Evolutionary conservation across 805 yeast species (phyloP).

Genomic region (Nakazawaea ernobii): DNA sequence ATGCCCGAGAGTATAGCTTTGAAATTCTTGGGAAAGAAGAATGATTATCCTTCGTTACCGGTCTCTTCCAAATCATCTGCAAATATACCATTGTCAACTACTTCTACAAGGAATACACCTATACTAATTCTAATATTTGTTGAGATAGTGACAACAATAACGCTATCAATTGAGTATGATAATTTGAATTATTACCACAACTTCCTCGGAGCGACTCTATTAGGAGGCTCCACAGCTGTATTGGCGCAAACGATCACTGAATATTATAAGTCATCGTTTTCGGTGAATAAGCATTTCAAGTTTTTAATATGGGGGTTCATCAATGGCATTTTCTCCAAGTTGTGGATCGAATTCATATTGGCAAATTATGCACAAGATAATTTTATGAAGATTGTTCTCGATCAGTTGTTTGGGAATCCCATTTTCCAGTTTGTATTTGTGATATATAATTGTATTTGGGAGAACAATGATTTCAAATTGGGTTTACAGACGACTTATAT

Average conservation of each 20-base stretch:
- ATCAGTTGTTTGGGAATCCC: conserved; percentile 52
- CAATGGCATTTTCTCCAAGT: conserved; percentile 40
- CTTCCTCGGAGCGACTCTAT: conserved; percentile 18
- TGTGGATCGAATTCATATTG: conserved; percentile 47
- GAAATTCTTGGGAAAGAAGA: conserved; percentile 4
- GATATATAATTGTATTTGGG: conserved; percentile 50
- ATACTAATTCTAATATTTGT: not conserved
- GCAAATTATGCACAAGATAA: conserved; percentile 29
- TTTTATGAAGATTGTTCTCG: conserved; percentile 37
- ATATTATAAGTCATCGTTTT: conserved; percentile 18
- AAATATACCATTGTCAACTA: not conserved
- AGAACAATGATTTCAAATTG: conserved; percentile 29
- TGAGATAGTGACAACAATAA: not conserved
- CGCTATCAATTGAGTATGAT: conserved; percentile 14
- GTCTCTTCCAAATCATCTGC: conserved; percentile 6
- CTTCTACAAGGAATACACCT: not conserved
- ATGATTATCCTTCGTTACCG: conserved; percentile 4
- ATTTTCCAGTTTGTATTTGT: conserved; percentile 47
- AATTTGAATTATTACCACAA: conserved; percentile 19
- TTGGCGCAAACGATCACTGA: conserved; percentile 26
- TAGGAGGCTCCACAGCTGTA: conserved; percentile 23
- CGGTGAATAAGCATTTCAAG: conserved; percentile 30
- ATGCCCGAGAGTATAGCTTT: not conserved
- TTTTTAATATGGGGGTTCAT: conserved; percentile 56
- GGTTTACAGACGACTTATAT: conserved; percentile 33